Percentiles rank a stretch among this genome's conserved stretches.
phyloP scores from a whole-genome alignment of 495 filamentous ascomycete species.

The Annulohypoxylon maeteangense region DNA sequence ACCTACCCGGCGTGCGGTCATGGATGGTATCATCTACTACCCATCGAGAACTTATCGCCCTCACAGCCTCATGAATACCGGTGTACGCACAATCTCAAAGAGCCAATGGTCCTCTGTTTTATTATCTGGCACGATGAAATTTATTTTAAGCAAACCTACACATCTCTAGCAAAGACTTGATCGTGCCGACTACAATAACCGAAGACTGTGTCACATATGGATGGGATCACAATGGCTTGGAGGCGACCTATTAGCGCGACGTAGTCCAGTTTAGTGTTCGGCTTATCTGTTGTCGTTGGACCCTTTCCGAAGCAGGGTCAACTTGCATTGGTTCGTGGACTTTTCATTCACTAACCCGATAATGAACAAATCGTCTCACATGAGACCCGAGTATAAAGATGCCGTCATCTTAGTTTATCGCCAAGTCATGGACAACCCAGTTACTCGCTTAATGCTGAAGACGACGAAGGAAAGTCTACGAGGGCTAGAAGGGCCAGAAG shows the following conservation, averaged over 20 bases:
- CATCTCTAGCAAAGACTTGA: background rate
- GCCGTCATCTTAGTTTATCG: conserved; percentile 18
- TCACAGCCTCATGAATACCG: background rate
- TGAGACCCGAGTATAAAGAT: conserved; percentile 4
- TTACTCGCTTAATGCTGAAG: background rate
- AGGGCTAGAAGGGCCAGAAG: conserved; percentile 18
- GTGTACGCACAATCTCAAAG: background rate
- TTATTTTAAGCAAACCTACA: background rate
- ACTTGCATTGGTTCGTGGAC: background rate
- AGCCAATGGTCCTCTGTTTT: conserved; percentile 1
- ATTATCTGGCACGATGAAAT: conserved; percentile 1
- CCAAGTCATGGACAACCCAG: conserved; percentile 4
- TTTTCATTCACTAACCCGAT: background rate
- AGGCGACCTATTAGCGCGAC: background rate
- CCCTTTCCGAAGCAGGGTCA: background rate
- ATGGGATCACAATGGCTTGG: background rate
- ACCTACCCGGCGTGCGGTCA: background rate
- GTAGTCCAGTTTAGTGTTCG: background rate
- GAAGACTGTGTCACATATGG: background rate
- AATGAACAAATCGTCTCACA: background rate
- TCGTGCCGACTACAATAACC: background rate
- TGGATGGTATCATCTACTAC: background rate
- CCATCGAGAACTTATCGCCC: background rate
- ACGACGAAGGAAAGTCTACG: no score
- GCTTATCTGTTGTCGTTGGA: background rate